Evolutionary conservation across 2,329 filamentous ascomycete species (phyloP).

Genomic region (Calonectria fujianensis): DNA sequence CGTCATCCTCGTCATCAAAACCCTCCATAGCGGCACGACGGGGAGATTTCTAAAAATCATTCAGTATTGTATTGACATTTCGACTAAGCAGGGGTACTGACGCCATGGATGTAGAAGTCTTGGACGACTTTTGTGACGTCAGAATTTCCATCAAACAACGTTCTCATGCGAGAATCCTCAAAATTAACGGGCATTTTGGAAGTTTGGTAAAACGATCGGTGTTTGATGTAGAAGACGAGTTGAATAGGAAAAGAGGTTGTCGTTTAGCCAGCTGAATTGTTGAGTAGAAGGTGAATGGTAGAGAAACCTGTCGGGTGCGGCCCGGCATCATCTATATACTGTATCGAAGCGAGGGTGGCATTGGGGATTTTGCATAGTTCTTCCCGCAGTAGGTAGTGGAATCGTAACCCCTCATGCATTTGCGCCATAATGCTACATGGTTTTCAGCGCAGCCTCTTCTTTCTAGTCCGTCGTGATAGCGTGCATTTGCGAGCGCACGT

Average conservation of each 20-base stretch:
- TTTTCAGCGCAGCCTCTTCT: neutral
- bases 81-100: neutral
- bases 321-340: neutral
- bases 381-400: neutral
- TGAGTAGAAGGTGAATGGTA: neutral
- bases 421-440: neutral
- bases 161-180: neutral
- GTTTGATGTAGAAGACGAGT: neutral
- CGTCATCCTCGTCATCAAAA: neutral
- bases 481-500: neutral
- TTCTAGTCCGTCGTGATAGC: neutral
- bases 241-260: neutral
- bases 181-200: neutral
- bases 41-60: neutral
- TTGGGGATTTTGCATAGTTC: neutral
- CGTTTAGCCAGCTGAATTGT: neutral
- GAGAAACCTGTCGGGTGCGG: neutral
- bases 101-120: neutral
- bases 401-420: neutral
- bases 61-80: neutral
- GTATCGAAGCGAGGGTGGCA: neutral
- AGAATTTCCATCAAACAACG: neutral
- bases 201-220: neutral
- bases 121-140: neutral
- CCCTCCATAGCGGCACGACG: too few relatives aligned